A percentile compares a stretch with the other conserved stretches of the same genome.
phyloP scores from a whole-genome alignment of 306 rosid genomes.

The Macrotyloma uniflorum region DNA sequence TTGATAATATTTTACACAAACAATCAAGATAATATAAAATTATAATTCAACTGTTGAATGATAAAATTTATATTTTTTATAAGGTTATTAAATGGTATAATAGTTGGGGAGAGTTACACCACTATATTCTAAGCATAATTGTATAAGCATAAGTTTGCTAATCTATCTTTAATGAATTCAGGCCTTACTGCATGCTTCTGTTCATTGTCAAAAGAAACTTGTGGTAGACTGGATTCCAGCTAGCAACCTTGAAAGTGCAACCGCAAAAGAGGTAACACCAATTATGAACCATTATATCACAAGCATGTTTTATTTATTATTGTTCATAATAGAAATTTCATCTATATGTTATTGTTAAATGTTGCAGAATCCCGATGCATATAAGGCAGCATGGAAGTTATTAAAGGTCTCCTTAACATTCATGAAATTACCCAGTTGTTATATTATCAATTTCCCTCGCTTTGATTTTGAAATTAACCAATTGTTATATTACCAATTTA shows the following conservation, averaged over 20 bases:
- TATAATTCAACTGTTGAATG: not conserved
- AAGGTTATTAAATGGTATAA: not conserved
- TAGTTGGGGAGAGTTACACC: not conserved
- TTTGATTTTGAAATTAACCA: not conserved
- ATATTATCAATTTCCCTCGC: not conserved
- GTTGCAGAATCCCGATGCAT: constrained; percentile 68
- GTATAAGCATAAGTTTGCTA: not conserved
- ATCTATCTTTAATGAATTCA: constrained; percentile 32
- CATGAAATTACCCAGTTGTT: not conserved
- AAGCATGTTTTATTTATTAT: not conserved
- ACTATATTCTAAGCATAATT: not conserved
- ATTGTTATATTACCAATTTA: not conserved
- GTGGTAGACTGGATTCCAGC: constrained; percentile 82
- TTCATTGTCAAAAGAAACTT: constrained; percentile 67
- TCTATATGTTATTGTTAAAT: constrained; percentile 31
- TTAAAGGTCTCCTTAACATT: constrained; percentile 56
- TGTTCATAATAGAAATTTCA: constrained; percentile 1
- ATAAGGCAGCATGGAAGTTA: constrained; percentile 81
- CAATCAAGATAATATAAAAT: not conserved
- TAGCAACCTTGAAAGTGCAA: constrained; percentile 65
- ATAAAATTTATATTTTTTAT: not conserved
- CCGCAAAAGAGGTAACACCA: constrained; percentile 60
- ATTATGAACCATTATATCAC: constrained; percentile 7
- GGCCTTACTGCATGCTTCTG: constrained; percentile 89
- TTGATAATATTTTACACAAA: not conserved